Conservation (phyloP, 2,329 filamentous ascomycete species). For the Gyromitra esculenta region DNA sequence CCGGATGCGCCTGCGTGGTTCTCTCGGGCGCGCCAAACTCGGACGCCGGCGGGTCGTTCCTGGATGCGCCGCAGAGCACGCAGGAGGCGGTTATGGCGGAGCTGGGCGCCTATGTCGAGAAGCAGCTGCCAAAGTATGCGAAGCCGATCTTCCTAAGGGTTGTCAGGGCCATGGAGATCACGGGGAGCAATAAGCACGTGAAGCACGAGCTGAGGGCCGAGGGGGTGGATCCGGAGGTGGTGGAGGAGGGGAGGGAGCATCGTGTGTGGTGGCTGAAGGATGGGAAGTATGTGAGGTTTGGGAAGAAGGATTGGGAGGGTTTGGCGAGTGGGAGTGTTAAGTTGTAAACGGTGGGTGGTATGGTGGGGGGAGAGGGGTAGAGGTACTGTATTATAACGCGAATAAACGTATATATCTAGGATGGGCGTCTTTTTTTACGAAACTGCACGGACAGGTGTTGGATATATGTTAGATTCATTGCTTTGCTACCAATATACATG, state of each 20-base stretch:
- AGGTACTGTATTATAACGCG: background rate
- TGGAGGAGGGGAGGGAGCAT: constrained; percentile 62
- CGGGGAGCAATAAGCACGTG: constrained; percentile 89
- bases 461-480: background rate
- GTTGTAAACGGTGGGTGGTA: constrained; percentile 63
- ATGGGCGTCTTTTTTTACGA: background rate
- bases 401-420: background rate
- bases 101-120: constrained; percentile 69
- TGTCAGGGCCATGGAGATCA: constrained; percentile 71
- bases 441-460: background rate
- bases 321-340: constrained; percentile 75
- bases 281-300: constrained; percentile 75
- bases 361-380: too few species aligned
- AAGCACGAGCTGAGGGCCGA: constrained; percentile 77
- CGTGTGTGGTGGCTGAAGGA: constrained; percentile 74
- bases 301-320: constrained; percentile 72
- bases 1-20: constrained; percentile 79
- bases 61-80: constrained; percentile 61
- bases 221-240: constrained; percentile 69
- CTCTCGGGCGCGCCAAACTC: constrained; percentile 59
- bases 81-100: constrained; percentile 65
- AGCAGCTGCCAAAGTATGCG: constrained; percentile 75
- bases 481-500: background rate
- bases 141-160: constrained; percentile 80
- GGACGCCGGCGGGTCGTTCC: constrained; percentile 59